A percentile compares a stretch with the other conserved stretches of the same genome.
These are phyloP conservation scores for Nadsonia starkeyi-henricii DNA, from an alignment of 1,139 yeast species.

Conservation along the genomic window DNA sequence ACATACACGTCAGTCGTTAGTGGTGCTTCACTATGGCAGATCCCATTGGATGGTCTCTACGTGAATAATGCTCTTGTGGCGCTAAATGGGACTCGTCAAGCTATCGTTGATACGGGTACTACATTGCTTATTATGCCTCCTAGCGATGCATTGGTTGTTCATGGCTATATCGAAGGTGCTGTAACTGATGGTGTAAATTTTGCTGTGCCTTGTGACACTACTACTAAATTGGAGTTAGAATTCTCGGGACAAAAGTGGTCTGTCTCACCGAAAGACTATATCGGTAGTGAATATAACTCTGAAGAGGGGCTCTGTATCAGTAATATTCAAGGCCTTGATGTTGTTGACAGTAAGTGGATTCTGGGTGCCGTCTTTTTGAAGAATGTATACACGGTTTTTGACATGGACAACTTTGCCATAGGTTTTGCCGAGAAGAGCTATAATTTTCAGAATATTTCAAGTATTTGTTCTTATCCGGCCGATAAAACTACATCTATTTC, in stretches of 20 bases:
- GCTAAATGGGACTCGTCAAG: constrained; percentile 28
- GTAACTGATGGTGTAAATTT: constrained; percentile 44
- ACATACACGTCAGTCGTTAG: constrained; percentile 29
- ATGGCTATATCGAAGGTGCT: constrained; percentile 35
- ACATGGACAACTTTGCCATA: constrained; percentile 34
- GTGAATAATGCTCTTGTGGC: constrained; percentile 24
- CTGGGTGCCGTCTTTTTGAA: constrained; percentile 50
- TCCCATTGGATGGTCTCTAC: constrained; percentile 29
- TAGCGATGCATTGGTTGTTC: constrained; percentile 41
- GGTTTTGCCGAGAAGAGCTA: constrained; percentile 35
- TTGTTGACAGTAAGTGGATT: constrained; percentile 26
- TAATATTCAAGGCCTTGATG: constrained; percentile 41
- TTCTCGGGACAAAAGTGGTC: constrained; percentile 34
- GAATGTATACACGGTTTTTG: constrained; percentile 46
- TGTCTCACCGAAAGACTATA: constrained; percentile 32
- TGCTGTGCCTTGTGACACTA: constrained; percentile 44
- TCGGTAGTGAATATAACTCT: constrained; percentile 34
- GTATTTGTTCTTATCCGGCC: constrained; percentile 1
- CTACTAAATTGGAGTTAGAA: constrained; percentile 26
- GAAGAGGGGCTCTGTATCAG: constrained; percentile 46
- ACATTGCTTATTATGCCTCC: constrained; percentile 45
- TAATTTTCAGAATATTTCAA: constrained; percentile 1
- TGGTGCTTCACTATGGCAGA: constrained; percentile 39
- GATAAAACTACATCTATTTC: background rate
- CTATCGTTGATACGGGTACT: constrained; percentile 54